phyloP scores from a whole-genome alignment of 2,329 filamentous ascomycete genomes.

The Sporothrix inflata region DNA sequence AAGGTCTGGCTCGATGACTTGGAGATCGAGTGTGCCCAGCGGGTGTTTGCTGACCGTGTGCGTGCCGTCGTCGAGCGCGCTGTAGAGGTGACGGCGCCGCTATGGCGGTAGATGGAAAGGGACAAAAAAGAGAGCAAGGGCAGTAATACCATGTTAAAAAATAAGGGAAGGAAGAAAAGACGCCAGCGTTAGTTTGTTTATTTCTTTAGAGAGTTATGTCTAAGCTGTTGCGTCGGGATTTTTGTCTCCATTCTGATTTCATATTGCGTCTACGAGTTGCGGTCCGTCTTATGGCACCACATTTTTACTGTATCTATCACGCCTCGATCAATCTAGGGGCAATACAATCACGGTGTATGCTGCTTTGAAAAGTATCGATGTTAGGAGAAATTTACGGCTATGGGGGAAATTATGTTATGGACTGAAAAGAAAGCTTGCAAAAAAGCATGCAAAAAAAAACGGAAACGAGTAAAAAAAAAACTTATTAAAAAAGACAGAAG shows the following conservation, averaged over 20 bases:
- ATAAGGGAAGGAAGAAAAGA: not conserved
- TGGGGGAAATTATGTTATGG: too few relatives aligned
- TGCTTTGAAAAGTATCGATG: not conserved
- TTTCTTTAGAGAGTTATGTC: not conserved
- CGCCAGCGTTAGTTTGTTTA: not conserved
- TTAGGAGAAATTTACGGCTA: not conserved
- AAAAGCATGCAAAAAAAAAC: too few relatives aligned
- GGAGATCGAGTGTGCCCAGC: constrained; percentile 83
- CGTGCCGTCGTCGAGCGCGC: constrained; percentile 87
- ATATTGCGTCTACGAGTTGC: not conserved
- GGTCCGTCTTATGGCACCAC: not conserved
- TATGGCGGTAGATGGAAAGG: constrained; percentile 56
- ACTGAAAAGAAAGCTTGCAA: not conserved
- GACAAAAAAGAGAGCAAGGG: not conserved
- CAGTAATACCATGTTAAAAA: not conserved
- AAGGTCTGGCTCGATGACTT: constrained; percentile 90
- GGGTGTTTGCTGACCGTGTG: constrained; percentile 80
- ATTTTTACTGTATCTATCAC: not conserved
- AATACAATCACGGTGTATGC: not conserved
- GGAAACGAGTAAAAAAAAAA: not conserved
- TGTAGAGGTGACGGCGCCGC: constrained; percentile 80
- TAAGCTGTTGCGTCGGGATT: not conserved
- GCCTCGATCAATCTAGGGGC: not conserved
- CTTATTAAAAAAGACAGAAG: not conserved
- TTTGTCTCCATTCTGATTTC: not conserved